Evolutionary conservation across 2,329 filamentous ascomycete species (phyloP).

Genomic region (Aaosphaeria arxii): DNA sequence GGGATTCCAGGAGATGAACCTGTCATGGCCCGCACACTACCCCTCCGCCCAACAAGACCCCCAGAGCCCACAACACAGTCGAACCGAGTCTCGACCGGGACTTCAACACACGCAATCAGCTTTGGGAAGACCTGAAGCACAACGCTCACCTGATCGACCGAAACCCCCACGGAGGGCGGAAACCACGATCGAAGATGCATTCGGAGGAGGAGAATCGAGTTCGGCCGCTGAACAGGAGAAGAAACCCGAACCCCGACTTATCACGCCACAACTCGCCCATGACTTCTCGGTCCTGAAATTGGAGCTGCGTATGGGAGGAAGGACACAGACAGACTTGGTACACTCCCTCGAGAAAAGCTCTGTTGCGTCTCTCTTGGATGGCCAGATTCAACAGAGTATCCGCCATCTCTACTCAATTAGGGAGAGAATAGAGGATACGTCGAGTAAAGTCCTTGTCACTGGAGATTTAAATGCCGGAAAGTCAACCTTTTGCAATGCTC

Average conservation of each 20-base stretch:
- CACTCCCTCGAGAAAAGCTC: slow-evolving; percentile 92
- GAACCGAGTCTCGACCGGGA: slow-evolving; percentile 57
- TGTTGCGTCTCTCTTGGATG: slow-evolving; percentile 85
- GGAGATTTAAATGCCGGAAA: slow-evolving; percentile 97
- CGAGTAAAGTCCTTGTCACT: slow-evolving; percentile 93
- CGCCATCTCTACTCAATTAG: slow-evolving; percentile 82
- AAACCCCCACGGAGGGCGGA: slow-evolving; percentile 63
- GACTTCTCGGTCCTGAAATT: slow-evolving; percentile 95
- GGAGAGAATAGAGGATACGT: slow-evolving; percentile 94
- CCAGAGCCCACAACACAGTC: slow-evolving; percentile 31
- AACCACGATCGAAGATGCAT: slow-evolving; percentile 64
- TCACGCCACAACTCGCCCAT: slow-evolving; percentile 88
- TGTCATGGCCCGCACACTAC: slow-evolving; percentile 91
- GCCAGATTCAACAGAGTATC: slow-evolving; percentile 90
- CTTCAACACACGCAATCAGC: slow-evolving; percentile 64
- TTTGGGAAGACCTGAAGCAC: slow-evolving; percentile 47
- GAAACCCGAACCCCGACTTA: slow-evolving; percentile 71
- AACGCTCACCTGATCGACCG: slow-evolving; percentile 45
- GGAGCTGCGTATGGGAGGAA: slow-evolving; percentile 82
- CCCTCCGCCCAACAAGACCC: slow-evolving; percentile 68
- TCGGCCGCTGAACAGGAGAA: slow-evolving; percentile 61
- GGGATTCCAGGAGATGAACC: slow-evolving; percentile 83
- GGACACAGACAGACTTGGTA: slow-evolving; percentile 86
- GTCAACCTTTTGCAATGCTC: slow-evolving; percentile 98
- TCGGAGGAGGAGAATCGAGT: slow-evolving; percentile 68